Evolutionary conservation across 306 rosid species (phyloP).

Genomic region (Lathyrus aphaca): DNA sequence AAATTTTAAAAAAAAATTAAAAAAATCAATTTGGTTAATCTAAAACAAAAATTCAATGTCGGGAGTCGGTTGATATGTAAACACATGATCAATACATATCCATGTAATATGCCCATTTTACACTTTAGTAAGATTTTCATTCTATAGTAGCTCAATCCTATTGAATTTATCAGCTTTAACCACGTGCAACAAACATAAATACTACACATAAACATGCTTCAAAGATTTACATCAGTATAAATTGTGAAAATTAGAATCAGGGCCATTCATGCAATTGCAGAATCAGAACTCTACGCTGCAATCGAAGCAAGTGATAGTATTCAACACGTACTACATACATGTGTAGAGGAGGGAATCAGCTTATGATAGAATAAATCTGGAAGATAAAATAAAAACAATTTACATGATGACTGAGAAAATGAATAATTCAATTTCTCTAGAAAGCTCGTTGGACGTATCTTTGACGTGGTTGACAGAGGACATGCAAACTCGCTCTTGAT

Average conservation of each 20-base stretch:
- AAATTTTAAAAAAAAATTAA: no score
- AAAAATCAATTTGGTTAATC: no score
- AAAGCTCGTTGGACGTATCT: conserved; percentile 22
- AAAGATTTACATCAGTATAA: conserved; percentile 15
- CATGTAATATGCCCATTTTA: no score
- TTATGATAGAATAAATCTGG: conserved; percentile 10
- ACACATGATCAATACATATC: no score
- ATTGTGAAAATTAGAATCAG: conserved; percentile 10
- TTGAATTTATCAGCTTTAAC: neutral
- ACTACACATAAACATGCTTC: conserved; percentile 29
- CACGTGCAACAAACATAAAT: conserved; percentile 23
- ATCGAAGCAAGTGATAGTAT: conserved; percentile 24
- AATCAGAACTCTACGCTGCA: conserved; percentile 27
- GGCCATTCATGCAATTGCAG: conserved; percentile 7
- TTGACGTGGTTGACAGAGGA: conserved; percentile 24
- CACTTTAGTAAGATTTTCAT: no score
- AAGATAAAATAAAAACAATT: conserved; percentile 28
- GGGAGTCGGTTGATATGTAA: no score
- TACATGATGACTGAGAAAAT: conserved; percentile 6
- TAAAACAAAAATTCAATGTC: no score
- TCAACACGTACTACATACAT: conserved; percentile 31
- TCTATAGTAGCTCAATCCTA: no score
- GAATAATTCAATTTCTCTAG: conserved; percentile 20
- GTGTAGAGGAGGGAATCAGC: conserved; percentile 15
- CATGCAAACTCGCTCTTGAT: neutral